phyloP scores from a whole-genome alignment of 768 basidiomycete species.

The Rhizopogon vulgaris region DNA sequence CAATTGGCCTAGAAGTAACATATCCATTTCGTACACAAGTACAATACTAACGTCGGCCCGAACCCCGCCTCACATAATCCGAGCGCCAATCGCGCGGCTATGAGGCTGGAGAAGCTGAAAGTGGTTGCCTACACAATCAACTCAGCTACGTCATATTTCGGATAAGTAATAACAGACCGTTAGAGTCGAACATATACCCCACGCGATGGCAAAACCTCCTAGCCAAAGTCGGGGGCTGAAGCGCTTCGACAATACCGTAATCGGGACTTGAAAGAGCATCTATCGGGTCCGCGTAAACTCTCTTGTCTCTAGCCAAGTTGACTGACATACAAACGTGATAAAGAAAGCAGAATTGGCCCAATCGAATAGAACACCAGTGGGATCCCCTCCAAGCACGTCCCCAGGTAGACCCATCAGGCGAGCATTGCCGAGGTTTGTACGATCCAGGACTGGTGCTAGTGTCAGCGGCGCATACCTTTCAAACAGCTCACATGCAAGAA shows the following conservation, averaged over 20 bases:
- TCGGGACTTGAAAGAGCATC: conserved; percentile 60
- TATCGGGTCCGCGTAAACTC: conserved; percentile 17
- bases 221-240: conserved; percentile 57
- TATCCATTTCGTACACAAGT: conserved; percentile 5
- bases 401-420: conserved; percentile 55
- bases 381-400: conserved; percentile 56
- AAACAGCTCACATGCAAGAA: neutral
- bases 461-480: neutral
- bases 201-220: conserved; percentile 53
- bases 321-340: conserved; percentile 54
- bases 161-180: conserved; percentile 38
- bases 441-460: conserved; percentile 39
- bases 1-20: conserved; percentile 13
- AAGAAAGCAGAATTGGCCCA: conserved; percentile 69
- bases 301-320: neutral
- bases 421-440: conserved; percentile 67
- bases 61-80: conserved; percentile 15
- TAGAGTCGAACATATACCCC: conserved; percentile 60
- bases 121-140: conserved; percentile 5
- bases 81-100: conserved; percentile 11
- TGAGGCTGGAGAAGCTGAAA: conserved; percentile 11
- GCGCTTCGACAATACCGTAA: conserved; percentile 51
- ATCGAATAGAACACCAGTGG: conserved; percentile 52
- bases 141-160: neutral
- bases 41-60: conserved; percentile 11